Base-by-base conservation (phyloP, 2,329 filamentous ascomycete species). In the Alternaria incomplexa region DNA sequence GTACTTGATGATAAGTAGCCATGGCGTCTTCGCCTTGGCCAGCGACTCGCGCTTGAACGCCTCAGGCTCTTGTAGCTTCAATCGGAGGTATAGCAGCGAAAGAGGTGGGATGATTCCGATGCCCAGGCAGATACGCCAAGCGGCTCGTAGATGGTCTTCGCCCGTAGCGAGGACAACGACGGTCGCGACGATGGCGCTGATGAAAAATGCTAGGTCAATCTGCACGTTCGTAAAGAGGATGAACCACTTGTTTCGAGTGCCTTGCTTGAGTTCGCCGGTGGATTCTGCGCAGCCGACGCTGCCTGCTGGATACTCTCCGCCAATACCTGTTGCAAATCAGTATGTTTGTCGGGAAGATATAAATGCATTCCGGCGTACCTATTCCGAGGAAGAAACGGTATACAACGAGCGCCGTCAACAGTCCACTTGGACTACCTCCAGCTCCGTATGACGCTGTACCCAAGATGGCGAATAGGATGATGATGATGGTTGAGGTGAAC, bases 171-270 rank as follows among this genome's bases (percentile, higher is more conserved):
- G 84, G 22, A 89, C 85, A 26, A 91, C 78, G 48, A 91, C 83
- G 80, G 89, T 89, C 0, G 93, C 92, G 2, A 96, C 88, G 64
- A 97, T 88, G 0, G 92, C 90, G 9, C 92, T 90, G 58, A 95
- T 84, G 2, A 96, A 91, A 68, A 96, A 97, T 1, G 92, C 93
- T 56, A 89, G 87, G 75, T 96, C 92, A 63, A 97, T 96, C 84
- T 93, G 91, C 23, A 91, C 88, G 79, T 96, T 96, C 50, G 92
- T 97, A 79, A 96, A 96, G 67, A 97, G 85, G 47, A 83, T 81
- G 66, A 84, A 97, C 93, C 93, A 97, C 43, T 91, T 86, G 76
- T 97, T 95, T n/a, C 94, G 86, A 15, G 91, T 90, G 11, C 94
- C 94, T 15, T 82, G 79, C 78, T 93, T 93, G 62, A 97, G 84